These are phyloP conservation scores for Bipolaris cookei DNA, from an alignment of 2,329 filamentous ascomycete genomes.

Conservation along the genomic window DNA sequence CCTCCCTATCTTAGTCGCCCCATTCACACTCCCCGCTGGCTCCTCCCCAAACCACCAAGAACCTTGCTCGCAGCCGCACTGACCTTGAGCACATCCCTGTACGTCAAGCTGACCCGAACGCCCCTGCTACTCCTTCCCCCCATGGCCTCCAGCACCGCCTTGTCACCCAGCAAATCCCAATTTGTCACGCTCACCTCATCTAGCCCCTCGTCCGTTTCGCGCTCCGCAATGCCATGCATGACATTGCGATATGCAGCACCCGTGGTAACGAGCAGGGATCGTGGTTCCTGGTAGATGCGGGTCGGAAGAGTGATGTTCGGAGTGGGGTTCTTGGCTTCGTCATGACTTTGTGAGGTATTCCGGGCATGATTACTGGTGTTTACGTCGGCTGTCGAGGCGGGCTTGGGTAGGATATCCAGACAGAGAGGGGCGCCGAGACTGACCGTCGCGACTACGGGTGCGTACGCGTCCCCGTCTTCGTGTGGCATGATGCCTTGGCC, in stretches of 20 bases:
- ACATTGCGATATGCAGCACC: conserved; percentile 71
- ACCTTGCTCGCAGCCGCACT: conserved; percentile 43
- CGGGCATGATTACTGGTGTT: conserved; percentile 19
- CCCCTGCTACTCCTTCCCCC: conserved; percentile 64
- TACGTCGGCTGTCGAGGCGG: conserved; percentile 46
- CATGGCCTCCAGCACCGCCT: conserved; percentile 46
- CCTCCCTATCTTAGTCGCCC: too few relatives aligned
- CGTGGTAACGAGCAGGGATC: conserved; percentile 78
- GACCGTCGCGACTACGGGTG: conserved; percentile 87
- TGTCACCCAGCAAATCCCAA: conserved; percentile 69
- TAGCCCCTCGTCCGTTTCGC: conserved; percentile 69
- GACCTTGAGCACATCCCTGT: conserved; percentile 76
- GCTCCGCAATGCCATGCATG: conserved; percentile 75
- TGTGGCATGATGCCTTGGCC: conserved; percentile 97
- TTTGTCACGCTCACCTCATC: conserved; percentile 66
- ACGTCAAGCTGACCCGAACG: conserved; percentile 76
- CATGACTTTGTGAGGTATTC: too few relatives aligned
- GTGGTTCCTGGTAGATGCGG: conserved; percentile 80
- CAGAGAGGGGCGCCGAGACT: conserved; percentile 81
- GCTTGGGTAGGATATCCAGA: conserved; percentile 70
- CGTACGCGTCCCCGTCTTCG: conserved; percentile 89
- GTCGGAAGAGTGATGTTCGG: conserved; percentile 31
- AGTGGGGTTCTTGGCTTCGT: neutral
- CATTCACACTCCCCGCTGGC: neutral
- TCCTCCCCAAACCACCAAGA: conserved; percentile 28